phyloP scores from a whole-genome alignment of 768 basidiomycete species.

The Cystobasidium ongulense region DNA sequence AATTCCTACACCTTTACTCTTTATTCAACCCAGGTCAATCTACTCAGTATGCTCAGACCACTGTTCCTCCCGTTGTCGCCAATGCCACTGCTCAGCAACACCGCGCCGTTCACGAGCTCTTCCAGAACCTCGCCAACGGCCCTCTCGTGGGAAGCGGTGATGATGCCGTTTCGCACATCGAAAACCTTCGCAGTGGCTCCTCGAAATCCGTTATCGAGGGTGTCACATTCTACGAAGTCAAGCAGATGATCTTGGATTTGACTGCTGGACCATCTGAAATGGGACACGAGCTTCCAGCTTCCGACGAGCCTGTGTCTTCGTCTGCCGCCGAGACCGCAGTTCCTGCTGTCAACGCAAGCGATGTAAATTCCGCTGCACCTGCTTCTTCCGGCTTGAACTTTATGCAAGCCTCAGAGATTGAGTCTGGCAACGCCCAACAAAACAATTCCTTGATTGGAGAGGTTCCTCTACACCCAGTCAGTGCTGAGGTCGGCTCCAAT shows the following conservation, averaged over 20 bases:
- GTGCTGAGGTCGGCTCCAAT: constrained; percentile 1
- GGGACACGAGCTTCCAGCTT: neutral
- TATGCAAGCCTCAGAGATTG: constrained; percentile 39
- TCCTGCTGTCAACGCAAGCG: neutral
- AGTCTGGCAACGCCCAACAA: neutral
- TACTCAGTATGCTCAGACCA: constrained; percentile 32
- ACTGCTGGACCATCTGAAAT: constrained; percentile 34
- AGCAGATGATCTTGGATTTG: constrained; percentile 38
- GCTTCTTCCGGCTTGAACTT: constrained; percentile 30
- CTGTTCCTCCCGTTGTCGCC: constrained; percentile 36
- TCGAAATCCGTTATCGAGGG: constrained; percentile 37
- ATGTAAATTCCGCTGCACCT: neutral
- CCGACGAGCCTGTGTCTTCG: constrained; percentile 19
- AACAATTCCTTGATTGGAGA: neutral
- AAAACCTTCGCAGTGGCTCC: constrained; percentile 28
- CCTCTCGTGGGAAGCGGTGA: constrained; percentile 33
- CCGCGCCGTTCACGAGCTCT: constrained; percentile 37
- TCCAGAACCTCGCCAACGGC: constrained; percentile 37
- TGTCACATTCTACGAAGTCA: constrained; percentile 38
- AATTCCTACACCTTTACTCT: constrained; percentile 42
- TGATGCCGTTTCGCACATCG: constrained; percentile 38
- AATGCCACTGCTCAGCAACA: constrained; percentile 39
- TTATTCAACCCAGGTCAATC: constrained; percentile 34
- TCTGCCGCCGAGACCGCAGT: constrained; percentile 4
- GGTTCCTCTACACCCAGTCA: neutral